Evolutionary conservation across 1,139 yeast species (phyloP).

Genomic region (Sporopachydermia cereana): DNA sequence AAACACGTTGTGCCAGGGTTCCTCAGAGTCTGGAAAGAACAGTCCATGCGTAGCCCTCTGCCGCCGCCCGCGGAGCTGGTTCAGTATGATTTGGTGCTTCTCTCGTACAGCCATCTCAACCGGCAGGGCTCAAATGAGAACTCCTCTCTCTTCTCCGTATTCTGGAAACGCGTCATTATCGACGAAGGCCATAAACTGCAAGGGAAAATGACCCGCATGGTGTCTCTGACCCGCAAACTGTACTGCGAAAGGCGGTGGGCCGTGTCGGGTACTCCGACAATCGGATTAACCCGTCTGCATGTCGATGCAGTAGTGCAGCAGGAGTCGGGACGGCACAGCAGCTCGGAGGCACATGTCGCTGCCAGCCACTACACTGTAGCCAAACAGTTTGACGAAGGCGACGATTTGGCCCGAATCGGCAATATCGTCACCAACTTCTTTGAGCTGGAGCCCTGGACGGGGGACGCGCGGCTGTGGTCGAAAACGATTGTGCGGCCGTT

Average conservation of each 20-base stretch:
- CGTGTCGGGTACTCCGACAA: conserved; percentile 66
- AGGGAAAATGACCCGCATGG: conserved; percentile 38
- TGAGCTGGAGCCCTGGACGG: conserved; percentile 46
- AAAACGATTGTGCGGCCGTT: conserved; percentile 38
- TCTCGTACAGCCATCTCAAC: conserved; percentile 25
- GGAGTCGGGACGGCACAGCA: conserved; percentile 9
- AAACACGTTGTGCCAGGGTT: conserved; percentile 37
- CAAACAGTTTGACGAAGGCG: conserved; percentile 27
- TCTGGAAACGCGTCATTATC: conserved; percentile 61
- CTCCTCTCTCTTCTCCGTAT: conserved; percentile 31
- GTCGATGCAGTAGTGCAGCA: conserved; percentile 36
- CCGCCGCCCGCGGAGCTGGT: conserved; percentile 26
- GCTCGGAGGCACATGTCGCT: conserved; percentile 5
- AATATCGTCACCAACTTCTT: conserved; percentile 40
- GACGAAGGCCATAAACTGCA: conserved; percentile 65
- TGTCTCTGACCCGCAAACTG: conserved; percentile 35
- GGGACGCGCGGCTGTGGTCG: conserved; percentile 37
- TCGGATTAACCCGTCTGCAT: conserved; percentile 50
- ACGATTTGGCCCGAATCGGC: conserved; percentile 45
- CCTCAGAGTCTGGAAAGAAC: conserved; percentile 25
- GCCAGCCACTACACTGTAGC: conserved; percentile 21
- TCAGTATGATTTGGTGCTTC: conserved; percentile 39
- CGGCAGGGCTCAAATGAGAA: conserved; percentile 18
- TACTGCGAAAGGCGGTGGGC: conserved; percentile 58
- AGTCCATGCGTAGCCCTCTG: conserved; percentile 12